Conservation (phyloP, 192 early-diverging fungal genomes). For the Backusella sp. region DNA sequence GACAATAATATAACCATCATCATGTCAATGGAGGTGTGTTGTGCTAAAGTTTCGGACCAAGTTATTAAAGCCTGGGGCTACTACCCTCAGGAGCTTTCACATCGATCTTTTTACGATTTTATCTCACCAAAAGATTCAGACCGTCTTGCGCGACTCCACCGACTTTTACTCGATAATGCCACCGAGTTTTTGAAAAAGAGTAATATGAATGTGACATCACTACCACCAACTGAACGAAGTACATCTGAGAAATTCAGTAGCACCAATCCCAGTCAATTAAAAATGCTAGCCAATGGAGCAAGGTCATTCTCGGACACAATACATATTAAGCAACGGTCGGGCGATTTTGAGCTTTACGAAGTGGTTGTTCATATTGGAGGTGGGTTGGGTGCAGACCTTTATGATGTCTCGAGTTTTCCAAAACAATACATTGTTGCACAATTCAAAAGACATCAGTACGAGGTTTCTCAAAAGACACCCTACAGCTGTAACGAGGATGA, state of each 20-base stretch:
- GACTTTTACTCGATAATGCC: constrained; percentile 41
- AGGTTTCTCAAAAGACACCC: constrained; percentile 4
- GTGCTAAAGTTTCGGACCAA: constrained; percentile 54
- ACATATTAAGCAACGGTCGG: constrained; percentile 42
- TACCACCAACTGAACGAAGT: constrained; percentile 22
- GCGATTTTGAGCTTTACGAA: constrained; percentile 45
- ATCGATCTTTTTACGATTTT: constrained; percentile 52
- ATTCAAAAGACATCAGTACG: constrained; percentile 30
- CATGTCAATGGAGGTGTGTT: constrained; percentile 51
- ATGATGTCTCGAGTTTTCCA: constrained; percentile 37
- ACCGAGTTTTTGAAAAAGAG: constrained; percentile 7
- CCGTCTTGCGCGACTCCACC: constrained; percentile 39
- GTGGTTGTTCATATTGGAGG: constrained; percentile 57
- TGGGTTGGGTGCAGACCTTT: constrained; percentile 54
- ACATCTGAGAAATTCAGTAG: constrained; percentile 38
- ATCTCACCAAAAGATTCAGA: constrained; percentile 41
- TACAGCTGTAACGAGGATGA: background rate
- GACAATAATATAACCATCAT: constrained; percentile 34
- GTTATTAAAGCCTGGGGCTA: constrained; percentile 49
- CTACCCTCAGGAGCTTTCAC: constrained; percentile 53
- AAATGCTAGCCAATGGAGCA: constrained; percentile 35
- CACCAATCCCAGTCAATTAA: constrained; percentile 37
- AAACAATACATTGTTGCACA: constrained; percentile 53
- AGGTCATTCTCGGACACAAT: constrained; percentile 50
- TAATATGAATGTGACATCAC: background rate